Percentiles rank a stretch among this genome's conserved stretches.
These are phyloP conservation scores for Nicotiana sylvestris DNA, from an alignment of 257 asterid genomes.

Conservation along the genomic window DNA sequence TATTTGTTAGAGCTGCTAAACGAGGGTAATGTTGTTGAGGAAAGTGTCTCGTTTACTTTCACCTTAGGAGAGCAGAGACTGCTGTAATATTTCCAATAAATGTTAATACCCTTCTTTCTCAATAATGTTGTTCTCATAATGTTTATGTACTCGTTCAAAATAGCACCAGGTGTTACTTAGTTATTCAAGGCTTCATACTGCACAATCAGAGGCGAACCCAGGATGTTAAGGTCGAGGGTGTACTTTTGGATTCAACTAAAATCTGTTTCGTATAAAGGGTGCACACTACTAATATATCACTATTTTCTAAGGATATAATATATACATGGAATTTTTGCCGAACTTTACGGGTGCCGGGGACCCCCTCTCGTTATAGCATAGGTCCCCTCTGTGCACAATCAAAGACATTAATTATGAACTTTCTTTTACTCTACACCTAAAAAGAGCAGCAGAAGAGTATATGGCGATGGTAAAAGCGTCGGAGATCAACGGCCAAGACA, in stretches of 20 bases:
- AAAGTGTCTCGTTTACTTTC: not conserved
- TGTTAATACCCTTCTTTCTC: not conserved
- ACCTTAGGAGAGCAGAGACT: not conserved
- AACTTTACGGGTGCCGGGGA: no score
- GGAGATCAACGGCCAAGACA: not conserved
- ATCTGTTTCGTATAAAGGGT: no score
- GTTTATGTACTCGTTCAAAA: not conserved
- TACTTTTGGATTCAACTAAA: no score
- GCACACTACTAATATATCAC: no score
- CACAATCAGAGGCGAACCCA: no score
- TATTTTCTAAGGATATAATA: no score
- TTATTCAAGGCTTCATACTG: not conserved
- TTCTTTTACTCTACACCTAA: not conserved
- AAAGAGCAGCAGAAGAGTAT: not conserved
- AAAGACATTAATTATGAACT: not conserved
- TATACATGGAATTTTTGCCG: no score
- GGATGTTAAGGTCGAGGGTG: no score
- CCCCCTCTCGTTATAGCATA: no score
- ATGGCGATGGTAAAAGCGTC: not conserved
- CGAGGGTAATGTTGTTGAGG: not conserved
- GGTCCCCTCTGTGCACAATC: no score
- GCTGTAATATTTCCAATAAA: not conserved
- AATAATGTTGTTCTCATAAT: slow-evolving; percentile 5
- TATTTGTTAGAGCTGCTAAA: slow-evolving; percentile 2
- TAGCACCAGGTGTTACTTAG: not conserved